Conservation (phyloP, 2,329 filamentous ascomycete genomes). For the Microcyclospora pomicola region DNA sequence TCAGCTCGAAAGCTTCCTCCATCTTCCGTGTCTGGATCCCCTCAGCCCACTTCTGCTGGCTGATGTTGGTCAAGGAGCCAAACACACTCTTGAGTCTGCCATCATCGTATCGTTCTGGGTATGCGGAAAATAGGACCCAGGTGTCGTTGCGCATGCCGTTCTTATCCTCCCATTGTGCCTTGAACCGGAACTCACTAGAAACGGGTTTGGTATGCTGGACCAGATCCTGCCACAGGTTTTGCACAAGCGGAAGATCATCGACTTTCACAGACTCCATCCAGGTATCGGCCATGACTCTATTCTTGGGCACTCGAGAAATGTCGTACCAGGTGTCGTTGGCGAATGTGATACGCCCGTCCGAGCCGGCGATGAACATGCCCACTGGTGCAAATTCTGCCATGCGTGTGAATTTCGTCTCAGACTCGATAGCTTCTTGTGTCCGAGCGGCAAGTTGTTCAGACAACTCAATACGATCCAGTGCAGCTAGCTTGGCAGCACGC, state of each 20-base stretch:
- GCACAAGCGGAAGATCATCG: constrained; percentile 48
- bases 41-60: constrained; percentile 72
- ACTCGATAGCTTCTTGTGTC: constrained; percentile 42
- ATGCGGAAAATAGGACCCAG: constrained; percentile 66
- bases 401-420: constrained; percentile 65
- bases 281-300: constrained; percentile 41
- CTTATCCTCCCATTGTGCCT: constrained; percentile 47
- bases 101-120: constrained; percentile 52
- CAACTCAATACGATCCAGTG: constrained; percentile 62
- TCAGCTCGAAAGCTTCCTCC: constrained; percentile 69
- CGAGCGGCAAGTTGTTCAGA: constrained; percentile 57
- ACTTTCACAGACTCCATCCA: constrained; percentile 62
- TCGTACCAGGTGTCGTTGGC: constrained; percentile 65
- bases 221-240: constrained; percentile 48
- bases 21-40: constrained; percentile 63
- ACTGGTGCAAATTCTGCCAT: constrained; percentile 78
- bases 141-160: constrained; percentile 50
- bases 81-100: constrained; percentile 61
- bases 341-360: constrained; percentile 56
- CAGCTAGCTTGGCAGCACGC: constrained; percentile 58
- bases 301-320: constrained; percentile 53
- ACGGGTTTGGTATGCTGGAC: constrained; percentile 49
- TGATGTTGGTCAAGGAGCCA: constrained; percentile 73
- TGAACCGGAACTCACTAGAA: constrained; percentile 64
- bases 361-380: constrained; percentile 72